Evolutionary conservation across 192 early-diverging fungal genomes (phyloP).

Genomic region (Podila clonocystis): DNA sequence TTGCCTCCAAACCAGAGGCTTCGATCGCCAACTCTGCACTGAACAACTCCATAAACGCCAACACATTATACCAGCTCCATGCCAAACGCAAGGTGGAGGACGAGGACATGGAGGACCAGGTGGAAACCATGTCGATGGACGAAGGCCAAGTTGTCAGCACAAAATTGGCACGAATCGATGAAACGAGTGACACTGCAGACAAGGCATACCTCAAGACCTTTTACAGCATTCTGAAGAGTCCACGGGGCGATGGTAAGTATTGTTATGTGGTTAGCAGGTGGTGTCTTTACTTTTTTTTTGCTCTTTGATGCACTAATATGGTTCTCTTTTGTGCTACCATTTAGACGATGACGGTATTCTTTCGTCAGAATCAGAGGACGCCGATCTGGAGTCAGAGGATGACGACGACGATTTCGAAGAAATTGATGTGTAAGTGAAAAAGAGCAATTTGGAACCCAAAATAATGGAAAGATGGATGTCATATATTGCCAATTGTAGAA

Average conservation of each 20-base stretch:
- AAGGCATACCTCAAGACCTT: constrained; percentile 41
- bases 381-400: constrained; percentile 48
- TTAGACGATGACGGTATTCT: constrained; percentile 49
- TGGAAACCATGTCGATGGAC: constrained; percentile 35
- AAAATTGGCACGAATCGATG: constrained; percentile 45
- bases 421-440: constrained; percentile 40
- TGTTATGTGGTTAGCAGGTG: background rate
- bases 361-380: constrained; percentile 47
- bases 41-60: background rate
- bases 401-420: constrained; percentile 52
- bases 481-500: no score
- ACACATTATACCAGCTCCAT: constrained; percentile 11
- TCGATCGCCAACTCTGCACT: background rate
- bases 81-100: constrained; percentile 48
- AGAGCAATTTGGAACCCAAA: background rate
- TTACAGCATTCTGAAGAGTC: constrained; percentile 47
- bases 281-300: background rate
- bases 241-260: constrained; percentile 35
- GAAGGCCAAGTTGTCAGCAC: constrained; percentile 50
- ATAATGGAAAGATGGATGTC: background rate
- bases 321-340: background rate
- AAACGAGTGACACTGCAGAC: constrained; percentile 26
- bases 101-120: constrained; percentile 46
- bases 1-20: constrained; percentile 43
- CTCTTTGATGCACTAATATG: background rate